phyloP scores from a whole-genome alignment of 495 filamentous ascomycete genomes.

The Aspergillus conjunctus region DNA sequence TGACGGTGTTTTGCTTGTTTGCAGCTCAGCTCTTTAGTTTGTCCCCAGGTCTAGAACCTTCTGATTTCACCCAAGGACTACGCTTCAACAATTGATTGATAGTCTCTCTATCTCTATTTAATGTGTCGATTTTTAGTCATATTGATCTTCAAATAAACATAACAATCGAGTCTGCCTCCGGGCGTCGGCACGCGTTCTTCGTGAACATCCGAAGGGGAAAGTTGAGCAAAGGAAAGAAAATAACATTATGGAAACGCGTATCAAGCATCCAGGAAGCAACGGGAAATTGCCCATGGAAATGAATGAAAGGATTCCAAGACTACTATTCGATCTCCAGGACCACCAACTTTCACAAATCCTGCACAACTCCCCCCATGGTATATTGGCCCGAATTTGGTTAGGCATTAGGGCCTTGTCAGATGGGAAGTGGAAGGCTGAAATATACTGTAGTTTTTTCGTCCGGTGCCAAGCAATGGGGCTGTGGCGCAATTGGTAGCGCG shows the following conservation, averaged over 20 bases:
- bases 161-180: slow-evolving; percentile 10
- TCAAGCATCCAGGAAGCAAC: slow-evolving; percentile 33
- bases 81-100: too few relatives aligned
- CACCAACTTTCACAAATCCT: slow-evolving; percentile 17
- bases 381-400: too few relatives aligned
- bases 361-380: too few relatives aligned
- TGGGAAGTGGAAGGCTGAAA: too few relatives aligned
- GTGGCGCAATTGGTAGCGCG: slow-evolving; percentile 32
- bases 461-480: too few relatives aligned
- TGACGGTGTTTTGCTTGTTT: slow-evolving; percentile 33
- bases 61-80: too few relatives aligned
- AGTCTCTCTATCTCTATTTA: background rate
- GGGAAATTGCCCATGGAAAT: slow-evolving; percentile 20
- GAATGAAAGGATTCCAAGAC: slow-evolving; percentile 19
- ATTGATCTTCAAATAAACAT: slow-evolving; percentile 12
- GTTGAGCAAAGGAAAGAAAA: slow-evolving; percentile 12
- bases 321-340: slow-evolving; percentile 25
- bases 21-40: slow-evolving; percentile 12
- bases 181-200: slow-evolving; percentile 12
- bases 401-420: too few relatives aligned
- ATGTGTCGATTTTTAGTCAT: background rate
- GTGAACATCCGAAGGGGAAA: slow-evolving; percentile 9
- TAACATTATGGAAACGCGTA: slow-evolving; percentile 26
- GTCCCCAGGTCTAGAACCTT: too few relatives aligned
- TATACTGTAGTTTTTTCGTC: too few relatives aligned